These are phyloP conservation scores for Alliaria petiolata DNA, from an alignment of 345 rosid genomes.

Conservation along the genomic window DNA sequence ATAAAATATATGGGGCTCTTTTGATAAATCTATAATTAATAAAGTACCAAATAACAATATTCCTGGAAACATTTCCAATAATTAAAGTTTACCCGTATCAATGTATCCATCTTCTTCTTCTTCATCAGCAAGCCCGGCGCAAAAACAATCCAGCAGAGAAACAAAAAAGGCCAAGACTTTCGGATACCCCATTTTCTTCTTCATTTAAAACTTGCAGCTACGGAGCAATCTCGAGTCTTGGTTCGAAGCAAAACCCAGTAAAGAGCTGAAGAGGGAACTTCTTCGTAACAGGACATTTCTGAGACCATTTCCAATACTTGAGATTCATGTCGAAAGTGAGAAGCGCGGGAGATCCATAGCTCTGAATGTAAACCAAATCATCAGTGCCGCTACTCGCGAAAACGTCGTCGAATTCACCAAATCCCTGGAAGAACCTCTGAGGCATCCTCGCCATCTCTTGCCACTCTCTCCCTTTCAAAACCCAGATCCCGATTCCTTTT, in stretches of 20 bases:
- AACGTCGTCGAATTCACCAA: constrained; percentile 95
- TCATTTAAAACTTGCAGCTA: constrained; percentile 6
- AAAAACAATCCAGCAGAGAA: constrained; percentile 10
- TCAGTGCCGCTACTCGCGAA: constrained; percentile 86
- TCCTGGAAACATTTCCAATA: neutral
- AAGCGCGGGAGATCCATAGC: constrained; percentile 84
- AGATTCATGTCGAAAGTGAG: constrained; percentile 61
- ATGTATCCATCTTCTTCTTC: neutral
- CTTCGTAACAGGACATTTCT: constrained; percentile 78
- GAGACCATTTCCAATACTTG: constrained; percentile 87
- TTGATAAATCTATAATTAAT: neutral
- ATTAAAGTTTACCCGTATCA: neutral
- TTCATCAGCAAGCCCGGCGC: too few species aligned
- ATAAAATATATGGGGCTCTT: neutral
- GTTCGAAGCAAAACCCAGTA: constrained; percentile 90
- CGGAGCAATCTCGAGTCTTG: constrained; percentile 79
- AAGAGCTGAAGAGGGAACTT: constrained; percentile 95
- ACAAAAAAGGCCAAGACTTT: neutral
- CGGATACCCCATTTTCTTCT: neutral
- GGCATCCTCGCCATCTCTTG: constrained; percentile 85
- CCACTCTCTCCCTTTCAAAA: constrained; percentile 64
- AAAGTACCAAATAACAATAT: constrained; percentile 19
- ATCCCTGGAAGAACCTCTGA: constrained; percentile 77
- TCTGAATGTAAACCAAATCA: constrained; percentile 78
- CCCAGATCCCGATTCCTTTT: constrained; percentile 95